phyloP scores from a whole-genome alignment of 73 alveolate genomes.

The Blepharisma japonicum region DNA sequence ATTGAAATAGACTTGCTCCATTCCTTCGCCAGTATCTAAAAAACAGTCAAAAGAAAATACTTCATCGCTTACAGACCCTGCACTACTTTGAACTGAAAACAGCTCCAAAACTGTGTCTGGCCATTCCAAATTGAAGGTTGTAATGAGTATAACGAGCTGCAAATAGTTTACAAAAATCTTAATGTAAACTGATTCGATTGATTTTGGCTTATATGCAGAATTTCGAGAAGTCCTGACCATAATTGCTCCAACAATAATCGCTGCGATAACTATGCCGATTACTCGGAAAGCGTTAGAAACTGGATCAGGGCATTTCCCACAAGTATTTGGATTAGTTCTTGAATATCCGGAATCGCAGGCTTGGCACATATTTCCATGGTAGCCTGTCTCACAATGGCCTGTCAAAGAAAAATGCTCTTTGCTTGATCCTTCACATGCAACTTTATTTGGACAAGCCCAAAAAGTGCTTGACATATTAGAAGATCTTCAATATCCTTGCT shows the following conservation, averaged over 20 bases:
- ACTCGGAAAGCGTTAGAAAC: neutral
- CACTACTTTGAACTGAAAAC: slow-evolving; percentile 5
- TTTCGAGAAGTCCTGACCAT: slow-evolving; percentile 36
- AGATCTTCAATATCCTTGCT: slow-evolving; percentile 37
- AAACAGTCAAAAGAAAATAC: slow-evolving; percentile 54
- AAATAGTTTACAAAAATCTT: slow-evolving; percentile 49
- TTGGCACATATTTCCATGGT: slow-evolving; percentile 39
- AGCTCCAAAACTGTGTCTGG: slow-evolving; percentile 37
- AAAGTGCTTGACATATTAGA: slow-evolving; percentile 15
- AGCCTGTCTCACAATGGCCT: slow-evolving; percentile 40
- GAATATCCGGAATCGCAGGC: slow-evolving; percentile 27
- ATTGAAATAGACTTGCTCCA: slow-evolving; percentile 32
- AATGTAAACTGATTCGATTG: slow-evolving; percentile 48
- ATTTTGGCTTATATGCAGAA: slow-evolving; percentile 36
- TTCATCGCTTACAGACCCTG: slow-evolving; percentile 34
- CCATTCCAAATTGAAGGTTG: slow-evolving; percentile 42
- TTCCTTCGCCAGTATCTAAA: slow-evolving; percentile 18
- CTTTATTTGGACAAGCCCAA: slow-evolving; percentile 21
- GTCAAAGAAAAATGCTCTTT: slow-evolving; percentile 4
- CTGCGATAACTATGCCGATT: neutral
- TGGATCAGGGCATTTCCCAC: slow-evolving; percentile 38
- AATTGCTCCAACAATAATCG: neutral
- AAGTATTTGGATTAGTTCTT: slow-evolving; percentile 12
- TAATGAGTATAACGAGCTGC: slow-evolving; percentile 34
- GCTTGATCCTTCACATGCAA: slow-evolving; percentile 22